phyloP scores from a whole-genome alignment of 2,329 filamentous ascomycete species.

The Chrysoporthe cubensis region DNA sequence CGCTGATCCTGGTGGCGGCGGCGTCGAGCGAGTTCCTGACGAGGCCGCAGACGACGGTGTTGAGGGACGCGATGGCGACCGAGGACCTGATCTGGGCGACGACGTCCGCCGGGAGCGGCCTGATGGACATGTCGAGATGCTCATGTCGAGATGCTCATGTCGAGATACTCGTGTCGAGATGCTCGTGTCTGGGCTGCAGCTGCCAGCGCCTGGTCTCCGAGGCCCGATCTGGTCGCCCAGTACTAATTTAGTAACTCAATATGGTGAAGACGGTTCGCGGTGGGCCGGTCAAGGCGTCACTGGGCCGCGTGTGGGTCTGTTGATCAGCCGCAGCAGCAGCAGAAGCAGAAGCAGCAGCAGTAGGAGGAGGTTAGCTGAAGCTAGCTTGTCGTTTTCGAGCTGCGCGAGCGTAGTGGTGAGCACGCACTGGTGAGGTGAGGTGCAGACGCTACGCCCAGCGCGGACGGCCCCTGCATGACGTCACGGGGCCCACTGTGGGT shows the following conservation, averaged over 20 bases:
- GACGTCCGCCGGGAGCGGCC: constrained; percentile 70
- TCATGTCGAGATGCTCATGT: constrained; percentile 18
- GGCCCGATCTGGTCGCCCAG: background rate
- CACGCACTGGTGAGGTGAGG: too few species aligned
- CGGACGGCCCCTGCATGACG: constrained; percentile 5
- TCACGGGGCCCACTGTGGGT: constrained; percentile 3
- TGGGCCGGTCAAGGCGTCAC: too few species aligned
- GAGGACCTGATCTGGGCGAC: constrained; percentile 84
- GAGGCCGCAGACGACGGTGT: constrained; percentile 71
- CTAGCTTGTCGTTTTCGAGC: too few species aligned
- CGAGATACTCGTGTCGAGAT: constrained; percentile 27
- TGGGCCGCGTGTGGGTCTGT: too few species aligned
- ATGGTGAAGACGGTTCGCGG: too few species aligned
- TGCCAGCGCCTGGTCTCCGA: background rate
- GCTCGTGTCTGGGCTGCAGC: background rate
- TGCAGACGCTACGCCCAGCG: too few species aligned
- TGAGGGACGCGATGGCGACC: constrained; percentile 74
- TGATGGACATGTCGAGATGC: constrained; percentile 61
- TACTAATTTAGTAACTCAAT: too few species aligned
- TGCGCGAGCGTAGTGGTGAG: too few species aligned
- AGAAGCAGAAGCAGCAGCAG: too few species aligned
- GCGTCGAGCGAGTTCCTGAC: constrained; percentile 87
- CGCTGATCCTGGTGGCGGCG: constrained; percentile 66
- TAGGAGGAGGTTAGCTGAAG: too few species aligned
- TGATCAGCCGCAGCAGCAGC: too few species aligned